Percentiles rank a stretch among this genome's conserved stretches.
Conservation (phyloP, 768 basidiomycete genomes). For the Kwoniella dejecticola region DNA sequence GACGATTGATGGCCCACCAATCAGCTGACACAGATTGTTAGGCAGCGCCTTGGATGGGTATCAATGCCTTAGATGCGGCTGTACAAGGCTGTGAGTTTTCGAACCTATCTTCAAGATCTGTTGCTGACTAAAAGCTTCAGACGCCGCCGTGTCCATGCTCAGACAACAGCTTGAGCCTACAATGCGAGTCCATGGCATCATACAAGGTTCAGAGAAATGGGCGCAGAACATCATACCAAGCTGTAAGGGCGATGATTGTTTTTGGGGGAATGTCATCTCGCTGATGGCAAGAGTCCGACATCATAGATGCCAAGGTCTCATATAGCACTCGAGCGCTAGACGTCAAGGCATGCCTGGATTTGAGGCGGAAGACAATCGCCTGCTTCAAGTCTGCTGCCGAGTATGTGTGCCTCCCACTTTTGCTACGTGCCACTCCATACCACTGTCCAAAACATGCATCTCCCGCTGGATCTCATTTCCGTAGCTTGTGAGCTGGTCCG, state of each 20-base stretch:
- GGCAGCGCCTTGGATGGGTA: slow-evolving; percentile 41
- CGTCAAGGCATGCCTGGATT: slow-evolving; percentile 64
- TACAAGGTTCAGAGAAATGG: slow-evolving; percentile 16
- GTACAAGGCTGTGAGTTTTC: slow-evolving; percentile 57
- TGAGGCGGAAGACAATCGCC: slow-evolving; percentile 65
- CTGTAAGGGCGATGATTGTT: slow-evolving; percentile 59
- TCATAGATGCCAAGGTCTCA: slow-evolving; percentile 67
- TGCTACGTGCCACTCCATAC: slow-evolving; percentile 8
- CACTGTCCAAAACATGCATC: too few species aligned
- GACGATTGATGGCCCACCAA: background rate
- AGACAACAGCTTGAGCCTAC: slow-evolving; percentile 85
- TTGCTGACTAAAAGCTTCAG: slow-evolving; percentile 60
- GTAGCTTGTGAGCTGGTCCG: too few species aligned
- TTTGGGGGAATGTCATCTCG: slow-evolving; percentile 72
- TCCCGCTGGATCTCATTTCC: too few species aligned
- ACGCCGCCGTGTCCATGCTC: slow-evolving; percentile 73
- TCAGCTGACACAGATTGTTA: too few species aligned
- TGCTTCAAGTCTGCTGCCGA: slow-evolving; percentile 67
- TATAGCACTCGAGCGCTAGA: slow-evolving; percentile 76
- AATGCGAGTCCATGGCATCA: slow-evolving; percentile 58
- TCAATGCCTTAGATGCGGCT: slow-evolving; percentile 66
- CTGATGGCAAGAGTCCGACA: too few species aligned
- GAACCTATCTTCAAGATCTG: background rate
- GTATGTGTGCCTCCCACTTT: slow-evolving; percentile 12
- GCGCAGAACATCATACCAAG: slow-evolving; percentile 69